Percentiles rank a stretch among this genome's conserved stretches.
phyloP scores from a whole-genome alignment of 2,329 filamentous ascomycete genomes.

The Cladobotryum mycophilum region DNA sequence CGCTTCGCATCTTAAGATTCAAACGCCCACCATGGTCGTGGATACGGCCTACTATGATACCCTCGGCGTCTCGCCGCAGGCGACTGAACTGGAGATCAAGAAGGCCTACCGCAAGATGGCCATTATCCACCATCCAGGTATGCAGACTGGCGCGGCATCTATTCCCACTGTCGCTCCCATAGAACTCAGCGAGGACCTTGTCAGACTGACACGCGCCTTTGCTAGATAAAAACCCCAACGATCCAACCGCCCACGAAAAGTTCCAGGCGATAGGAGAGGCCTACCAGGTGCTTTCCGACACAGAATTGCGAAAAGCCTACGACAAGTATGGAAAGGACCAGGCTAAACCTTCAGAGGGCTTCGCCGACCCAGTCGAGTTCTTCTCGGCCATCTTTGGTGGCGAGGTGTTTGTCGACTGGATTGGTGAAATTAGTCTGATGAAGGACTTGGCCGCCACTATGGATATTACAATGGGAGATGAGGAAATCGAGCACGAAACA shows the following conservation, averaged over 20 bases:
- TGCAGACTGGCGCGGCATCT: constrained; percentile 16
- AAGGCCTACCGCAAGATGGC: constrained; percentile 94
- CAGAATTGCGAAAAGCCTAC: constrained; percentile 82
- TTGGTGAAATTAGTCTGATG: constrained; percentile 97
- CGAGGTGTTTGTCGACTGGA: constrained; percentile 91
- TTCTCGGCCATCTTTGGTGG: constrained; percentile 98
- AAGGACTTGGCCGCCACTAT: constrained; percentile 97
- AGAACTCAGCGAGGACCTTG: too few species aligned
- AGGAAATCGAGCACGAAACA: constrained; percentile 51
- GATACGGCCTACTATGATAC: constrained; percentile 87
- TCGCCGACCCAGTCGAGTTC: constrained; percentile 94
- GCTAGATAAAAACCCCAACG: constrained; percentile 92
- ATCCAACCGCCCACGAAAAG: constrained; percentile 86
- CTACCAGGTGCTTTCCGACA: constrained; percentile 77
- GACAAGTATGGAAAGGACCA: constrained; percentile 97
- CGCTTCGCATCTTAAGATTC: not conserved
- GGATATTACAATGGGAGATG: constrained; percentile 90
- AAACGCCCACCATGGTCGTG: constrained; percentile 59
- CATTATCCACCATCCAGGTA: constrained; percentile 86
- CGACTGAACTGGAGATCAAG: constrained; percentile 89
- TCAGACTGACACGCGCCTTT: not conserved
- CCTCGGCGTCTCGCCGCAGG: constrained; percentile 76
- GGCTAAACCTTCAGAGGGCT: constrained; percentile 83
- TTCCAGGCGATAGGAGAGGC: constrained; percentile 82
- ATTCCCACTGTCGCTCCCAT: not conserved